A percentile compares a stretch with the other conserved stretches of the same genome.
phyloP scores from a whole-genome alignment of 352 stramenopile genomes.

The Phytopythium oedochilum region DNA sequence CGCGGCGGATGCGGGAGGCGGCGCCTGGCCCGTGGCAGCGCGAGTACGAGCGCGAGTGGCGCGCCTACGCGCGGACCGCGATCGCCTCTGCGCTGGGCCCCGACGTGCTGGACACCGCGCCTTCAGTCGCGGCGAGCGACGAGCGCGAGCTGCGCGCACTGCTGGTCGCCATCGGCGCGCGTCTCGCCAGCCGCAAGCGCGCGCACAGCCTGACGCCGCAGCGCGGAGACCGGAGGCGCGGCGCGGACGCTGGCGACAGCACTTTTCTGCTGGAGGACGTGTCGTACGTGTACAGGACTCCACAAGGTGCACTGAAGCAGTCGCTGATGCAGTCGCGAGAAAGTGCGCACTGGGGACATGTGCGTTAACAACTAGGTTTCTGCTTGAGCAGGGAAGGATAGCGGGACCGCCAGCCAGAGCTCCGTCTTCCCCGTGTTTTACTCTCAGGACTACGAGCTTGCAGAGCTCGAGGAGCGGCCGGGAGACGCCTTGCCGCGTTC shows the following conservation, averaged over 20 bases:
- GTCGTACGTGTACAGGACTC: slow-evolving; percentile 74
- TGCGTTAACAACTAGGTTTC: neutral
- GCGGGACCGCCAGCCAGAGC: slow-evolving; percentile 9
- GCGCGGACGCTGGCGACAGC: slow-evolving; percentile 10
- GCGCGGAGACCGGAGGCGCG: neutral
- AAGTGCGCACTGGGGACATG: neutral
- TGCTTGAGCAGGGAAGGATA: neutral
- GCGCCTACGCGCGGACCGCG: slow-evolving; percentile 26
- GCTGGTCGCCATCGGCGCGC: slow-evolving; percentile 12
- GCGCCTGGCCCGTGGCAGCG: slow-evolving; percentile 36
- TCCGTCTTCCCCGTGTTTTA: slow-evolving; percentile 55
- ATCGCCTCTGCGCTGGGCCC: slow-evolving; percentile 34
- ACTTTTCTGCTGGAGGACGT: slow-evolving; percentile 20
- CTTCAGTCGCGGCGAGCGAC: slow-evolving; percentile 24
- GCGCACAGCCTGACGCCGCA: slow-evolving; percentile 9
- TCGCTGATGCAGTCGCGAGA: neutral
- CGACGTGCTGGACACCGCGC: slow-evolving; percentile 12
- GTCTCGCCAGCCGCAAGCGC: slow-evolving; percentile 9
- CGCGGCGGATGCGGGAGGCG: neutral
- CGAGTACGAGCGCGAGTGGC: slow-evolving; percentile 67
- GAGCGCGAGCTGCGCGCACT: slow-evolving; percentile 33
- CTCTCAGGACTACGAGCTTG: slow-evolving; percentile 40
- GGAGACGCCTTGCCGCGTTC: neutral
- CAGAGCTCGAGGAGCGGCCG: neutral
- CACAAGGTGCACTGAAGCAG: slow-evolving; percentile 13